Evolutionary conservation across 1,284 basidiomycete species (phyloP), one percentile per base, ranked within the genome.

Genomic region (Malassezia globosa): DNA sequence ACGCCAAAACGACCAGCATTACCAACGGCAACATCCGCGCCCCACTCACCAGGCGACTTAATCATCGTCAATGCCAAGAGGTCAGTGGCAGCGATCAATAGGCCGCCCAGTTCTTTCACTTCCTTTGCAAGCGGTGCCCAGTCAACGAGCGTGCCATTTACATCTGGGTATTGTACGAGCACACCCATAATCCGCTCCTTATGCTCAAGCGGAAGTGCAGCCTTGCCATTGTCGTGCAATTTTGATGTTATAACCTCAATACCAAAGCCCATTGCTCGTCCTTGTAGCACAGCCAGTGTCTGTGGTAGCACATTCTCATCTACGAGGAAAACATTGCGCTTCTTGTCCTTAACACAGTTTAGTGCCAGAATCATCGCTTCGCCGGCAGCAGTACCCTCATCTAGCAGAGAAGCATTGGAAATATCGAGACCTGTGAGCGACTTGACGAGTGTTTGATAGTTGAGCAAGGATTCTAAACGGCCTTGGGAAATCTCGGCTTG

Each of bases 1-100:
- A 74, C 74, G 49, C 92, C 92, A 66, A 97, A 97, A 35, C 92
- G 82, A 37, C 85, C 90, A 29, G 88, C 86, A 72, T 92, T 96
- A 35, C 92, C 92, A 45, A 92, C 77, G 3, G 89, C 90, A 58
- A 97, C 83, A 73, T 97, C 92, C 27, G 89, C 90, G 41, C 92
- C 92, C 87, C 92, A 96, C 77, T 96, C 92, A 50, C 92, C 92
- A 10, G 92, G 92, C 21, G 92, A 87, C 69, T 86, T 88, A 62
- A 97, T 78, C 79, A 89, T 80, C 7, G 90, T 89, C 66, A 96
- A 76, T 2, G 92, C 87, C 24, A 97, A 77, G 42, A 97, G 79
- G 73, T 97, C 92, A 11, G 87, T 87, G 10, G 88, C 88, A 58
- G 83, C 86, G 19, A 85, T 79, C 43, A 92, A 80, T 55, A 95